phyloP scores from a whole-genome alignment of 2,329 filamentous ascomycete genomes.

The Cyclaneusma minus region DNA sequence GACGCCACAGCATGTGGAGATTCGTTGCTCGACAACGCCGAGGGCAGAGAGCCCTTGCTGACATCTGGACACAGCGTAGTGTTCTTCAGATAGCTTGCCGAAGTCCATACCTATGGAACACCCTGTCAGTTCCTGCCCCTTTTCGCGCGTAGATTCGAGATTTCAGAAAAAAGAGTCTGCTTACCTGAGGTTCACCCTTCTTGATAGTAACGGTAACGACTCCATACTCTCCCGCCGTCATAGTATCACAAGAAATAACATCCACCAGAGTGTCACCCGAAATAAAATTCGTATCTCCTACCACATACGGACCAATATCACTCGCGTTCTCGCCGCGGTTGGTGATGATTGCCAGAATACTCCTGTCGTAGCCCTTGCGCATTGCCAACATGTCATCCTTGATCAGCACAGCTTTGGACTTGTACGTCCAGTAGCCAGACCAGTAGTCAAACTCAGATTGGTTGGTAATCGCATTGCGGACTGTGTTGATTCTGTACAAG shows the following conservation, averaged over 20 bases:
- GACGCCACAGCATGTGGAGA: no score
- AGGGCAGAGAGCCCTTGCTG: no score
- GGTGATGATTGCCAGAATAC: slow-evolving; percentile 5
- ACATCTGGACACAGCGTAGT: no score
- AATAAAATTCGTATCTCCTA: slow-evolving; percentile 6
- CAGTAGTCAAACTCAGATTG: slow-evolving; percentile 6
- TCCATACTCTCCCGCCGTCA: slow-evolving; percentile 3
- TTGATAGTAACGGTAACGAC: slow-evolving; percentile 4
- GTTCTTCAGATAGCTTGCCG: no score
- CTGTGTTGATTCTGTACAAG: slow-evolving; percentile 25
- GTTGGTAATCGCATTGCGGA: slow-evolving; percentile 19
- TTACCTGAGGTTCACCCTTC: slow-evolving; percentile 5
- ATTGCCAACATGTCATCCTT: slow-evolving; percentile 6
- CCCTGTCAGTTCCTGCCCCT: no score
- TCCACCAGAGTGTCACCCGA: slow-evolving; percentile 6
- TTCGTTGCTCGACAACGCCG: no score
- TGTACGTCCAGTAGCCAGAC: slow-evolving; percentile 8
- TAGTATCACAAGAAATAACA: slow-evolving; percentile 3
- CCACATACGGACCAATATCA: slow-evolving; percentile 5
- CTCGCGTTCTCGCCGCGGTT: slow-evolving; percentile 4
- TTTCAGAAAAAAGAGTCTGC: no score
- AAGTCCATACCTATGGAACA: no score
- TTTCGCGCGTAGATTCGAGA: no score
- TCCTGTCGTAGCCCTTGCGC: slow-evolving; percentile 7
- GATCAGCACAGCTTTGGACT: slow-evolving; percentile 4